These are phyloP conservation scores for Rhinocladiella mackenziei DNA, from an alignment of 2,329 filamentous ascomycete genomes.

Conservation along the genomic window DNA sequence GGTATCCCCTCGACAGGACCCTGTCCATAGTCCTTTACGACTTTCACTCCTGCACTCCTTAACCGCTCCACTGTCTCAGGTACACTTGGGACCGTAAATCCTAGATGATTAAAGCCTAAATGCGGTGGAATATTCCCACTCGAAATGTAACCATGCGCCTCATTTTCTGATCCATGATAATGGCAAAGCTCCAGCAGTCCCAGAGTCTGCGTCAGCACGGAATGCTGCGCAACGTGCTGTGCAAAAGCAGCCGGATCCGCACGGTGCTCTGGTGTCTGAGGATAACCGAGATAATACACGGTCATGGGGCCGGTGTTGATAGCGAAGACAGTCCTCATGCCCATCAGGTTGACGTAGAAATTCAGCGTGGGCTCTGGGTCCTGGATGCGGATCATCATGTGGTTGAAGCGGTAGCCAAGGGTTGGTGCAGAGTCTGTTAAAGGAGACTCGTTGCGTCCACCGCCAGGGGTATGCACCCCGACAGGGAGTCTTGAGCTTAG, in stretches of 20 bases:
- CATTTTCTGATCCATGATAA: constrained; percentile 35
- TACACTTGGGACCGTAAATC: constrained; percentile 38
- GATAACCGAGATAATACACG: constrained; percentile 39
- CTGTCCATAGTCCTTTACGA: constrained; percentile 36
- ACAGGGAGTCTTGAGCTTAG: neutral
- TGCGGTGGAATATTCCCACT: constrained; percentile 35
- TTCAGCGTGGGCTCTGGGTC: constrained; percentile 35
- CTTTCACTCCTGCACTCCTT: constrained; percentile 30
- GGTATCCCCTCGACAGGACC: constrained; percentile 18
- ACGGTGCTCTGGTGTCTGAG: constrained; percentile 29
- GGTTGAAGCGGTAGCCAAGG: constrained; percentile 35
- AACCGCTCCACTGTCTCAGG: constrained; percentile 32
- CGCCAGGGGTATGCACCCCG: neutral
- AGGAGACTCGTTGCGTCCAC: constrained; percentile 21
- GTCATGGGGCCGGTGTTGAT: constrained; percentile 39
- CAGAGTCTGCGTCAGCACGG: constrained; percentile 30
- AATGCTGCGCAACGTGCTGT: constrained; percentile 16
- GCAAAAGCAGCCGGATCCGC: constrained; percentile 32
- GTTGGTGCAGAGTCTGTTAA: constrained; percentile 31
- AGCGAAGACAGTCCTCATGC: constrained; percentile 39
- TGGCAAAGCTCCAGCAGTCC: constrained; percentile 38
- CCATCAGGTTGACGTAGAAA: constrained; percentile 39
- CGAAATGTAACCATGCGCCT: constrained; percentile 15
- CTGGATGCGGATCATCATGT: constrained; percentile 36
- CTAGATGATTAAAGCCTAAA: constrained; percentile 38